phyloP scores from a whole-genome alignment of 73 alveolate genomes.

The Tetrahymena malaccensis region DNA sequence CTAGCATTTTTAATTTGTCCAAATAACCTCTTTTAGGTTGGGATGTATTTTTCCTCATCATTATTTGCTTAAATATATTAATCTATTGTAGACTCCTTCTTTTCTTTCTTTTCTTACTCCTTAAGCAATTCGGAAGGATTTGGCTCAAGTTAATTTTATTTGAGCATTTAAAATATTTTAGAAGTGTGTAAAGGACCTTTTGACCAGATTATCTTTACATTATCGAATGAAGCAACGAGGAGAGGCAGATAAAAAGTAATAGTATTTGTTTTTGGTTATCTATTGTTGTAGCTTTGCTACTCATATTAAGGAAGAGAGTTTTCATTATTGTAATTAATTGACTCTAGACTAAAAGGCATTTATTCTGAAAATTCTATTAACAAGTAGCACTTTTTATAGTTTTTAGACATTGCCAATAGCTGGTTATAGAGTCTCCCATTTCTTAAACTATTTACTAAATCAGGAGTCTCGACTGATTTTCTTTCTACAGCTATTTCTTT shows the following conservation, averaged over 20 bases:
- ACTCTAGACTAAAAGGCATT: constrained; percentile 35
- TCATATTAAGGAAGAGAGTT: background rate
- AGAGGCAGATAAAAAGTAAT: background rate
- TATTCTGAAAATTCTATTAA: constrained; percentile 84
- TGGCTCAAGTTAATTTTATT: background rate
- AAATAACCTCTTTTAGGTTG: background rate
- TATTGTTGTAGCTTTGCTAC: background rate
- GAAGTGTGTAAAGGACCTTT: background rate
- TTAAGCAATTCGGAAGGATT: background rate
- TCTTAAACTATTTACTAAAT: constrained; percentile 68
- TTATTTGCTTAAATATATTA: background rate
- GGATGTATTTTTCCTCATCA: background rate
- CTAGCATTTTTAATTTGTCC: background rate
- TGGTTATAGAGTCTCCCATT: constrained; percentile 67
- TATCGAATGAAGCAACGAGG: background rate
- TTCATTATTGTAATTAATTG: background rate
- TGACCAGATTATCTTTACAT: background rate
- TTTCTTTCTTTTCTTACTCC: background rate
- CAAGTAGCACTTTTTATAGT: constrained; percentile 64
- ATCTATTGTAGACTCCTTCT: background rate
- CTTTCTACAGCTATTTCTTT: constrained; percentile 78
- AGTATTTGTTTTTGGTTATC: background rate
- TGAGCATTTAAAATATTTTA: background rate
- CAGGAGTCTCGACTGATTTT: constrained; percentile 86
- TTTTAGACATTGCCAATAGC: constrained; percentile 64